phyloP scores from a whole-genome alignment of 768 basidiomycete genomes.

The Lentinula sp. region DNA sequence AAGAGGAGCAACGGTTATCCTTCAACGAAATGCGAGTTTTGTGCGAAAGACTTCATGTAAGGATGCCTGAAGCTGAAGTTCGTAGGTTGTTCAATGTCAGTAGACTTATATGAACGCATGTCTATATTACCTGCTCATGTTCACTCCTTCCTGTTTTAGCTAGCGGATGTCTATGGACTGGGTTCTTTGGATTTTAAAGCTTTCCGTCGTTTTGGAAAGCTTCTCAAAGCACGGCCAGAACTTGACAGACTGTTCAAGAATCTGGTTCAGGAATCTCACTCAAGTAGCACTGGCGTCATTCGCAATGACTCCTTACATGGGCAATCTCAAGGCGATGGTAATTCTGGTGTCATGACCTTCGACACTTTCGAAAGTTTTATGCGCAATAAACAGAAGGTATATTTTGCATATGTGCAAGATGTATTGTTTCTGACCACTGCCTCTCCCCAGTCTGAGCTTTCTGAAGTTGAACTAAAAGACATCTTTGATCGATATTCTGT shows the following conservation, averaged over 20 bases:
- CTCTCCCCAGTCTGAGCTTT: constrained; percentile 22
- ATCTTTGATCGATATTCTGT: constrained; percentile 30
- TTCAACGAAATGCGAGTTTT: constrained; percentile 70
- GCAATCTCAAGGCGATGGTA: neutral
- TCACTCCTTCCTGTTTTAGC: constrained; percentile 29
- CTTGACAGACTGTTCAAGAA: constrained; percentile 55
- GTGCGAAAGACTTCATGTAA: constrained; percentile 67
- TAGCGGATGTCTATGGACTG: constrained; percentile 49
- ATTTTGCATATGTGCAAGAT: neutral
- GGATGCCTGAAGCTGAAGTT: constrained; percentile 48
- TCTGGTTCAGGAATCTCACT: neutral
- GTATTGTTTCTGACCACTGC: neutral
- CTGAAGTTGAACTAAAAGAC: constrained; percentile 23
- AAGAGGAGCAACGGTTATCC: constrained; percentile 53
- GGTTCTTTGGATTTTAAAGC: constrained; percentile 69
- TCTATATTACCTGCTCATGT: neutral
- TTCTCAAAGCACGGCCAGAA: constrained; percentile 79
- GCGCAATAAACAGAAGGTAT: constrained; percentile 13
- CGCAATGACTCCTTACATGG: neutral
- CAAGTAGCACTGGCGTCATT: neutral
- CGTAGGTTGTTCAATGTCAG: constrained; percentile 51
- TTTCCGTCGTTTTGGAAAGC: constrained; percentile 78
- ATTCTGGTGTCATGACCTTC: constrained; percentile 32
- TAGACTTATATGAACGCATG: neutral
- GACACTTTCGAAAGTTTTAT: constrained; percentile 38